phyloP scores from a whole-genome alignment of 2,329 filamentous ascomycete species.

The Lecanicillium sp. region DNA sequence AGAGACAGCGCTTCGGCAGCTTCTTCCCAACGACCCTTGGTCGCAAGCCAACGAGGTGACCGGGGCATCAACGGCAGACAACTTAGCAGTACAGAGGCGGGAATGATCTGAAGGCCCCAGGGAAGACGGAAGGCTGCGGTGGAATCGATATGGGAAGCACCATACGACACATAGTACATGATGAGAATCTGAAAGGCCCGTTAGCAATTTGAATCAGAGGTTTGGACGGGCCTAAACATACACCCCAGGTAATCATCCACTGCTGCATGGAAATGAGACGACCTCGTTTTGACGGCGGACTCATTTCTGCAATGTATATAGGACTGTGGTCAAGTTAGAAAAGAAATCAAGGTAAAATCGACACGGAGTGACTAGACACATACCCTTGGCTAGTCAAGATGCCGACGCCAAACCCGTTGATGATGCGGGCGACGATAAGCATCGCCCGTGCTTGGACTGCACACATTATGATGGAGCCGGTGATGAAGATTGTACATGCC shows the following conservation, averaged over 20 bases:
- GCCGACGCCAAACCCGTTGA: conserved; percentile 56
- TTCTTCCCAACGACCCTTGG: conserved; percentile 48
- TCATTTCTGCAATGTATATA: conserved; percentile 55
- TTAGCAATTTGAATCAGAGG: conserved; percentile 25
- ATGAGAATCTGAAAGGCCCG: conserved; percentile 43
- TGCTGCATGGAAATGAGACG: conserved; percentile 63
- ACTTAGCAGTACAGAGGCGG: conserved; percentile 45
- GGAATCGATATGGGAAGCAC: conserved; percentile 48
- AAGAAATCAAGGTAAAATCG: not conserved
- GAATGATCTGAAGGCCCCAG: conserved; percentile 56
- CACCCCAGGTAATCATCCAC: conserved; percentile 15
- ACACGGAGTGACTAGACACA: not conserved
- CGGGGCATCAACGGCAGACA: conserved; percentile 50
- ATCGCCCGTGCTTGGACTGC: conserved; percentile 14
- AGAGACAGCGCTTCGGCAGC: conserved; percentile 39
- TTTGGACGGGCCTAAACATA: conserved; percentile 43
- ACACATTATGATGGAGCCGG: conserved; percentile 12
- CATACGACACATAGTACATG: conserved; percentile 60
- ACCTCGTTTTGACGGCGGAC: conserved; percentile 34
- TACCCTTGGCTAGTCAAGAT: conserved; percentile 46
- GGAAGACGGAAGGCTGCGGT: conserved; percentile 50
- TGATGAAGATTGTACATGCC: conserved; percentile 15
- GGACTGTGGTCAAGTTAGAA: conserved; percentile 22
- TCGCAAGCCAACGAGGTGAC: conserved; percentile 53
- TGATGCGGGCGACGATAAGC: conserved; percentile 43